Conservation (phyloP, 2,329 filamentous ascomycete species). For the Colletotrichum camelliae region DNA sequence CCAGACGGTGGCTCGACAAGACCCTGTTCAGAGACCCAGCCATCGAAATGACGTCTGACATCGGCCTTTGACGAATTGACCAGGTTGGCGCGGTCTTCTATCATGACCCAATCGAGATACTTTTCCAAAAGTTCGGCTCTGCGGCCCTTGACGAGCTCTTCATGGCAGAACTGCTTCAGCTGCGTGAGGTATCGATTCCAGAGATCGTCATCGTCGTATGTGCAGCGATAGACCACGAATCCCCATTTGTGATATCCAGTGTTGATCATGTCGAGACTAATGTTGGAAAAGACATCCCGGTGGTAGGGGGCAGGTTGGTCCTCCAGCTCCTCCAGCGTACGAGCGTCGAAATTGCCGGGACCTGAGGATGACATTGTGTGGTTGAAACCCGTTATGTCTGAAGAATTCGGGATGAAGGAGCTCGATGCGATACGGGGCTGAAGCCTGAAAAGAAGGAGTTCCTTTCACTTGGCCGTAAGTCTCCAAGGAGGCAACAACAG, state of each 20-base stretch:
- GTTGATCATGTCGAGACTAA: not conserved
- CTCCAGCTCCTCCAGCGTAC: not conserved
- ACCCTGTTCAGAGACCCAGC: not conserved
- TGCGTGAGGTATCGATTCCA: constrained; percentile 7
- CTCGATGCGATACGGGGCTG: too few relatives aligned
- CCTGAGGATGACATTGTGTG: too few relatives aligned
- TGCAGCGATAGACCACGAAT: constrained; percentile 24
- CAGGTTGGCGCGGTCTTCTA: constrained; percentile 5
- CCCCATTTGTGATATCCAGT: constrained; percentile 21
- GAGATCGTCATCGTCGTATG: constrained; percentile 17
- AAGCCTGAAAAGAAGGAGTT: too few relatives aligned
- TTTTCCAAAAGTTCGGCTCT: not conserved
- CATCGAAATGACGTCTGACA: not conserved
- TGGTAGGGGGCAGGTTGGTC: not conserved
- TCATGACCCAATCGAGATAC: not conserved
- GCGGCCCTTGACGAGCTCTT: not conserved
- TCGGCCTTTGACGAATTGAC: not conserved
- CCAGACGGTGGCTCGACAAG: not conserved
- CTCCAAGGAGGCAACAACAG: too few relatives aligned
- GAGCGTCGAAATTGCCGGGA: not conserved
- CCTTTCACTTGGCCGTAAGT: too few relatives aligned
- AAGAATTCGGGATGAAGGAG: too few relatives aligned
- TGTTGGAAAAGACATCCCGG: not conserved
- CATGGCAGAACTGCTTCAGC: not conserved
- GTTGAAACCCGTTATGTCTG: too few relatives aligned